A percentile compares a stretch with the other conserved stretches of the same genome.
Conservation (phyloP, 177 flowering plant species). For the Vitis hybrid region DNA sequence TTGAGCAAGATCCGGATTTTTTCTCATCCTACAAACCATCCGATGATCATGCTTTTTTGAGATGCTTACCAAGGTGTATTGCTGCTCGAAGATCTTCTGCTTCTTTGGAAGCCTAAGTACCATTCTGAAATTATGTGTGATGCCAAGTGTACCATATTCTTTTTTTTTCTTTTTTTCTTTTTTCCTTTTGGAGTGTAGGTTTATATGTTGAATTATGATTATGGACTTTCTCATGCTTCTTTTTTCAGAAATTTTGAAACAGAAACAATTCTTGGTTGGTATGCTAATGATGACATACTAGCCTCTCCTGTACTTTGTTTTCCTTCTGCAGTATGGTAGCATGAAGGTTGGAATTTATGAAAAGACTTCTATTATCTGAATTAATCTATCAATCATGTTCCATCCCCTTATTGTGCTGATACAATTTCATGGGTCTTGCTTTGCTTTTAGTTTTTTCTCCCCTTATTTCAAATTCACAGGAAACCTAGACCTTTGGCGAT, state of each 20-base stretch:
- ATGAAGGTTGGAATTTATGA: too few species aligned
- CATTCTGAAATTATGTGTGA: slow-evolving; percentile 6
- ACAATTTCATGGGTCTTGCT: too few species aligned
- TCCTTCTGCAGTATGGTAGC: background rate
- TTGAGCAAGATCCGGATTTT: slow-evolving; percentile 69
- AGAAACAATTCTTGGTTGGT: too few species aligned
- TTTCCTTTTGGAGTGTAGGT: background rate
- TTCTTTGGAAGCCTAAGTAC: slow-evolving; percentile 25
- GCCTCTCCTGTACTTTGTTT: background rate
- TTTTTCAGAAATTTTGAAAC: background rate
- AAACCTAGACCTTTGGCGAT: too few species aligned
- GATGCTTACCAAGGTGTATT: slow-evolving; percentile 57
- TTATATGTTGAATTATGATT: slow-evolving; percentile 6
- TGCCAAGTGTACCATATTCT: slow-evolving; percentile 25
- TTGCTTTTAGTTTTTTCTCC: too few species aligned
- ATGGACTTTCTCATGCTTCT: background rate
- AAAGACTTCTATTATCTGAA: too few species aligned
- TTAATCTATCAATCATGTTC: too few species aligned
- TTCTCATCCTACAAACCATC: slow-evolving; percentile 54
- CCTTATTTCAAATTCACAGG: too few species aligned
- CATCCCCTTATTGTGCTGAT: too few species aligned
- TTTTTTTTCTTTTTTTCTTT: background rate
- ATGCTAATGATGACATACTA: too few species aligned
- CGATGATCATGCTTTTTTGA: slow-evolving; percentile 19
- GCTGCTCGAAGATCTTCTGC: slow-evolving; percentile 26